Percentiles rank a stretch among this genome's conserved stretches.
Evolutionary conservation across 768 basidiomycete species (phyloP).

Genomic region (Hydnomerulius pinastri): DNA sequence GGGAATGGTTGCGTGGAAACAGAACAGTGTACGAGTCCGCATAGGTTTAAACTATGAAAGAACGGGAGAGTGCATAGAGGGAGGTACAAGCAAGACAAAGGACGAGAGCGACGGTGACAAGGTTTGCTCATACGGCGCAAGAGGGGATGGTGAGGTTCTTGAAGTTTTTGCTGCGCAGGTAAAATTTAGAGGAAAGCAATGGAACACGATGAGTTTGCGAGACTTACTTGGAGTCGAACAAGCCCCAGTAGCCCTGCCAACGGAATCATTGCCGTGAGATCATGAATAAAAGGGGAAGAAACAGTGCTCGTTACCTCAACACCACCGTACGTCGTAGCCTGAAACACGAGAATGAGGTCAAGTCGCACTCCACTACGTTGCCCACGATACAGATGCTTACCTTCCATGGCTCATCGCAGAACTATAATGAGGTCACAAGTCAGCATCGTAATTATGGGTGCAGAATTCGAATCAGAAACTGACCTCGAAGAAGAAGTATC

Average conservation of each 20-base stretch:
- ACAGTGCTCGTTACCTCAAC: constrained; percentile 53
- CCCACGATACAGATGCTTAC: constrained; percentile 33
- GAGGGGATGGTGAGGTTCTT: constrained; percentile 70
- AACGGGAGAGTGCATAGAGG: background rate
- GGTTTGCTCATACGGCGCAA: constrained; percentile 37
- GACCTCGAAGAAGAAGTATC: constrained; percentile 89
- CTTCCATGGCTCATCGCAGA: constrained; percentile 84
- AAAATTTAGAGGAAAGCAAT: constrained; percentile 26
- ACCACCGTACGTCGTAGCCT: constrained; percentile 72
- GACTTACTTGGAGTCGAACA: constrained; percentile 60
- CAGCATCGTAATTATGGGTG: background rate
- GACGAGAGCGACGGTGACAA: background rate
- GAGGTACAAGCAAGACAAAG: constrained; percentile 10
- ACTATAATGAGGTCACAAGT: constrained; percentile 36
- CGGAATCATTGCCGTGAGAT: constrained; percentile 6
- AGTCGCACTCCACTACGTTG: constrained; percentile 1
- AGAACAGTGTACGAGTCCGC: constrained; percentile 21
- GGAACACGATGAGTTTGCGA: background rate
- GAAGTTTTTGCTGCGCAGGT: constrained; percentile 62
- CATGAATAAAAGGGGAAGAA: background rate
- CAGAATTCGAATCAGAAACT: constrained; percentile 6
- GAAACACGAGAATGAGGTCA: constrained; percentile 12
- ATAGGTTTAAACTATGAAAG: constrained; percentile 16
- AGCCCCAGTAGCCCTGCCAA: constrained; percentile 58
- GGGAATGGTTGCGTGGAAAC: constrained; percentile 4